Conservation (phyloP, 2,329 filamentous ascomycete species). For the Colletotrichum cordylinicola region DNA sequence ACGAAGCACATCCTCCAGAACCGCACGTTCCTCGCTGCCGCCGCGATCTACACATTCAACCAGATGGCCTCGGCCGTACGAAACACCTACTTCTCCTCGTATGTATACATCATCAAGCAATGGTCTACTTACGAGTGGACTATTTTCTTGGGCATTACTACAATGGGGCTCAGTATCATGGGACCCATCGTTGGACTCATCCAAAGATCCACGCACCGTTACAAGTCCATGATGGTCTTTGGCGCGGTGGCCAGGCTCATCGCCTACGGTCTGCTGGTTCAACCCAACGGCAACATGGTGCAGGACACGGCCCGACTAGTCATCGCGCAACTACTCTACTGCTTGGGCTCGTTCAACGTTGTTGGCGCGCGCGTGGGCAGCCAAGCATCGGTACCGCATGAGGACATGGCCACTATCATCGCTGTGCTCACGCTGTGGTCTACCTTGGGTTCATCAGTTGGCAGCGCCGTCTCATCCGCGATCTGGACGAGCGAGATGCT, state of each 20-base stretch:
- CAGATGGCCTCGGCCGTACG: constrained; percentile 39
- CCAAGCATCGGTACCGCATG: constrained; percentile 47
- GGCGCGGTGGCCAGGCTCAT: constrained; percentile 40
- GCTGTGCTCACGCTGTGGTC: constrained; percentile 43
- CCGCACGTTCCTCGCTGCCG: constrained; percentile 34
- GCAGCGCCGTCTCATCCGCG: constrained; percentile 40
- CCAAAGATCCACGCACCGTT: constrained; percentile 42
- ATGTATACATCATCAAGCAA: constrained; percentile 44
- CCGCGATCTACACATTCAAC: constrained; percentile 36
- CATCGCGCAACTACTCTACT: constrained; percentile 40
- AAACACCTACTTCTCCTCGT: constrained; percentile 41
- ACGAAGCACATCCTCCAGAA: constrained; percentile 35
- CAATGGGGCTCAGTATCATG: constrained; percentile 41
- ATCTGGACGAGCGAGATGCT: constrained; percentile 47
- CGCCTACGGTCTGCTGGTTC: constrained; percentile 40
- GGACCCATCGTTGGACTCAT: constrained; percentile 40
- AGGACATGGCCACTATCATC: constrained; percentile 45
- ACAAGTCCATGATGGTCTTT: constrained; percentile 45
- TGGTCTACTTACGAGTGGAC: constrained; percentile 48
- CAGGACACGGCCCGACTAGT: constrained; percentile 39
- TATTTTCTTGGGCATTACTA: constrained; percentile 44
- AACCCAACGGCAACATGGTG: constrained; percentile 32
- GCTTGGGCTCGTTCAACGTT: constrained; percentile 41
- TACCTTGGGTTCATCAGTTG: constrained; percentile 41
- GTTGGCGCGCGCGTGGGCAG: constrained; percentile 44